Base-by-base conservation (phyloP, 768 basidiomycete genomes). In the Artomyces pyxidatus region DNA sequence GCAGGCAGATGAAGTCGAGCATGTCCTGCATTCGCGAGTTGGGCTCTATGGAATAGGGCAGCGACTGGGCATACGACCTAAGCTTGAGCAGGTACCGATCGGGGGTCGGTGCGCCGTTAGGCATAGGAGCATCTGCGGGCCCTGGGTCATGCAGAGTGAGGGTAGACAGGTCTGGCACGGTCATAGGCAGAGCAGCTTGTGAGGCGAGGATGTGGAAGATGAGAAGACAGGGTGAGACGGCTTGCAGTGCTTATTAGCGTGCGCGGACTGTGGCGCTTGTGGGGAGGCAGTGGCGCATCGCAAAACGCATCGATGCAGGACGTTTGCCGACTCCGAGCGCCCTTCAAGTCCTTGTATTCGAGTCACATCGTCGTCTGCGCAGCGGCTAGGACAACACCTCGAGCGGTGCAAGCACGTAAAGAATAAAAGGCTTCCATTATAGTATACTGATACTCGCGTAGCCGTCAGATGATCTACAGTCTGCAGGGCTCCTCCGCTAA, bases 11-110 rank as follows among this genome's bases (percentile, higher is more conserved):
- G 54, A 85, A 78, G 54, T 91, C 85, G 42, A 94, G 74, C 59
- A 88, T 70, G 50, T 76, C 70, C 63, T 86, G 74, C 80, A 90
- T 86, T 59, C 77, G 77, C n/a, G 78, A 74, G 53, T 84, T 73
- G 2, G 85, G 70, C 61, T 94, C 90, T 49, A 85, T 77, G 16
- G 80, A 72, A 63, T 92, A 92, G 1, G 90, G 89, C 28, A 94
- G 63, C 12, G 76, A 77, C 42, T 68, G 67, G 26, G 81, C 79
- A 65, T 85, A 84, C 47, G 68, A 69, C 63, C 75, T 76, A 37
- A 86, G 68, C 60, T 83, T 87, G 53, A 68, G 66, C 62, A 80
- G 68, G 60, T 75, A 75, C 12, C 62, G 70, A 57, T 80, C 76
- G 26, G 71, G 68, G 14, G 64, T 54, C 25, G 65, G 23, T 38